Base-by-base conservation (phyloP, 2,329 filamentous ascomycete genomes). In the Aspergillus sp. region DNA sequence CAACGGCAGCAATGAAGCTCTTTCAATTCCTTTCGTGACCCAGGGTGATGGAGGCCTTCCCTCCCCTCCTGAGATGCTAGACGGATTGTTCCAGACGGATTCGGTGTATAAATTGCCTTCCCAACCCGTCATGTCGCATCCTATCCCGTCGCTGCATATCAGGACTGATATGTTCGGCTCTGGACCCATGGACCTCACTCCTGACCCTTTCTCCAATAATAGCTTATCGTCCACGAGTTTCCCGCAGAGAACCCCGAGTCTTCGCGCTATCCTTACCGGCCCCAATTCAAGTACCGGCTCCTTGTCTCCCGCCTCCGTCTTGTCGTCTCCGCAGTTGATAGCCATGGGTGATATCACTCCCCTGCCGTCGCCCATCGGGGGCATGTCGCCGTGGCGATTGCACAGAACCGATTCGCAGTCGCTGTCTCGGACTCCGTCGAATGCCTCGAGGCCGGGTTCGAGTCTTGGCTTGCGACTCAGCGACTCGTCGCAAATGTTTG, bases 321-420 rank as follows among this genome's bases (percentile, higher is more conserved):
- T 85, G n/a, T 79, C 85, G 6, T 90, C 86, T 44, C 86, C 86
- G 4, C 78, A 86, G 51, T 79, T 90, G 43, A 78, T 82, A 46
- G 85, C 86, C 37, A 85, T 90, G 81, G 82, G 83, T 48, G 85
- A 89, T 61, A 76, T 93, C 49, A 91, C 88, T 4, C 87, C 87
- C 43, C 70, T 93, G 30, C 87, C 87, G 3, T 91, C 87, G 19
- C 87, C 87, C 4, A 74, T 90, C 37, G 74, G 63, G 29, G 61
- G 59, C 12, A 51, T 51, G 5, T 59, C 62, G 26, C 57, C 66
- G 19, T 70, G 67, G 67, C 59, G 56, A 35, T 51, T 54, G 10
- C 81, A 84, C 55, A 86, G 83, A 1, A 79, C 73, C 72, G 29
- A 64, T 66, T 39, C 83, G 73, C 60, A 65, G 19, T 66, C 66